A percentile compares a stretch with the other conserved stretches of the same genome.
Evolutionary conservation across 495 filamentous ascomycete genomes (phyloP).

Genomic region (Penicillium nucicola): DNA sequence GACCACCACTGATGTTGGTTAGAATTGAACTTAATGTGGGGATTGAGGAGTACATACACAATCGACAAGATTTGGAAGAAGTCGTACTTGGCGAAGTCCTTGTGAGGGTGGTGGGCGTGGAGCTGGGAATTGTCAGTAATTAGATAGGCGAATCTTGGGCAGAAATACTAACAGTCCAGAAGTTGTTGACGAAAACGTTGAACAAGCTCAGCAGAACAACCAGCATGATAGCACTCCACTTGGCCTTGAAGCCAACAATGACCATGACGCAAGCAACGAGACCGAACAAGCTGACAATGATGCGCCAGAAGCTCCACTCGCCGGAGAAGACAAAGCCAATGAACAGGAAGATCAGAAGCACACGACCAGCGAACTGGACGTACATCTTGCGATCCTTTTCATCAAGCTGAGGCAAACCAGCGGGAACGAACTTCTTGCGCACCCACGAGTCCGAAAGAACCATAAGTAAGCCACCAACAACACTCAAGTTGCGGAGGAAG

Average conservation of each 20-base stretch:
- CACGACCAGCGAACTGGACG: conserved; percentile 93
- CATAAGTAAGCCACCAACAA: conserved; percentile 96
- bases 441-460: conserved; percentile 97
- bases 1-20: conserved; percentile 62
- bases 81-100: conserved; percentile 99
- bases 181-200: conserved; percentile 98
- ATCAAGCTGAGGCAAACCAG: conserved; percentile 86
- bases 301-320: conserved; percentile 81
- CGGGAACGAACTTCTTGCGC: conserved; percentile 94
- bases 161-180: conserved; percentile 90
- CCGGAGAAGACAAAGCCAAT: conserved; percentile 94
- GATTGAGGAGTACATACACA: conserved; percentile 62
- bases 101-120: conserved; percentile 96
- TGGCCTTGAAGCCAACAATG: conserved; percentile 98
- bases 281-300: conserved; percentile 78
- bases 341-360: conserved; percentile 97
- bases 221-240: conserved; percentile 92
- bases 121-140: conserved; percentile 54
- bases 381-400: conserved; percentile 99
- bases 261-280: conserved; percentile 96
- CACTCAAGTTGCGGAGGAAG: conserved; percentile 96
- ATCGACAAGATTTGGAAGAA: conserved; percentile 99
- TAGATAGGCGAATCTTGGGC: not conserved
- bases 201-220: conserved; percentile 94
- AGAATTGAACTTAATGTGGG: conserved; percentile 3